A percentile compares a stretch with the other conserved stretches of the same genome.
phyloP scores from a whole-genome alignment of 306 rosid species.

The Cyamopsis tetragonoloba region DNA sequence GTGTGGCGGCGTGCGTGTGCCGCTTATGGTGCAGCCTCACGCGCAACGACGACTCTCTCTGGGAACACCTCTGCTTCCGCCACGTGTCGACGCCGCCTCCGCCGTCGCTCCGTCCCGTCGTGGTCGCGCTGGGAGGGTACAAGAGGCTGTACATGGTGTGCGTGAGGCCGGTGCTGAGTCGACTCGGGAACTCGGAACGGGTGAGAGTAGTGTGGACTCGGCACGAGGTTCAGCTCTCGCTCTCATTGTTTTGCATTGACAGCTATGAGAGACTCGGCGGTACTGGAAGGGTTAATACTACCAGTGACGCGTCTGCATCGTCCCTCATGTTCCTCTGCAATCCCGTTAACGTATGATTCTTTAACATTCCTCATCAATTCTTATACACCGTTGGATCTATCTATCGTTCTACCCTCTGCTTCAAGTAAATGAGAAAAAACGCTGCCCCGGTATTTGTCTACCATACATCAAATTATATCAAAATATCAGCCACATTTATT shows the following conservation, averaged over 20 bases:
- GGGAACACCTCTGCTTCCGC: slow-evolving; percentile 91
- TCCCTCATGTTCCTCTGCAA: slow-evolving; percentile 61
- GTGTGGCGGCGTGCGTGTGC: slow-evolving; percentile 84
- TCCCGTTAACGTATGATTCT: slow-evolving; percentile 46
- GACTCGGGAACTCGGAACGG: slow-evolving; percentile 61
- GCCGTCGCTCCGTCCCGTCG: slow-evolving; percentile 44
- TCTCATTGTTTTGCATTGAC: slow-evolving; percentile 73
- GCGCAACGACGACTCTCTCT: slow-evolving; percentile 72
- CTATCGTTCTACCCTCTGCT: background rate
- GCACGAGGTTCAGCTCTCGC: slow-evolving; percentile 78
- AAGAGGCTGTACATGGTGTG: slow-evolving; percentile 80
- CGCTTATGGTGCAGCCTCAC: slow-evolving; percentile 77
- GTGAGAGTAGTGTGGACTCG: slow-evolving; percentile 57
- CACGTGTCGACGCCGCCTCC: slow-evolving; percentile 59
- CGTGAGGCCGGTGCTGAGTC: slow-evolving; percentile 73
- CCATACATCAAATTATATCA: background rate
- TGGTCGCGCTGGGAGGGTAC: slow-evolving; percentile 89
- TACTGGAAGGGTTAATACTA: slow-evolving; percentile 25
- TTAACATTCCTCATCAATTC: no score
- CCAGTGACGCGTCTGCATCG: slow-evolving; percentile 42
- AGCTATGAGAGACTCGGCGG: slow-evolving; percentile 42
- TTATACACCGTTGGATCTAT: no score
- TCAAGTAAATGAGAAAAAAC: background rate
- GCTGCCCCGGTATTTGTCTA: background rate
- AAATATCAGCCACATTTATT: slow-evolving; percentile 1